Evolutionary conservation across 73 alveolate species (phyloP).

Genomic region (Loxodes magnus): DNA sequence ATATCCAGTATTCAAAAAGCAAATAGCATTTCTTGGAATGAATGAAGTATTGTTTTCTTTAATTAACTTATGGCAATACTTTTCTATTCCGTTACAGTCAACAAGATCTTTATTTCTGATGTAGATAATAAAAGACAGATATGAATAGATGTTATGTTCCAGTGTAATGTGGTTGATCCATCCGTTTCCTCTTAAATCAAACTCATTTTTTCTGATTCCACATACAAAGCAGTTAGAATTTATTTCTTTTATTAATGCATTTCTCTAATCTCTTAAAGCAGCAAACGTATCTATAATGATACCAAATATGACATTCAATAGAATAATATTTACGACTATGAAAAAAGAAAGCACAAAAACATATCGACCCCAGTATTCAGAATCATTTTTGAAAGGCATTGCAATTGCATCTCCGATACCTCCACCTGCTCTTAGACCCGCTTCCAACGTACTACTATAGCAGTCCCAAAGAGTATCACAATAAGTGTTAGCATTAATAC

Average conservation of each 20-base stretch:
- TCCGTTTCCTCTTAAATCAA: slow-evolving; percentile 25
- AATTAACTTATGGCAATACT: slow-evolving; percentile 32
- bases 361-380: slow-evolving; percentile 55
- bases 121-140: slow-evolving; percentile 22
- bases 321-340: slow-evolving; percentile 60
- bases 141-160: slow-evolving; percentile 31
- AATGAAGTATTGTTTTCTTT: slow-evolving; percentile 20
- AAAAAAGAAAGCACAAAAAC: slow-evolving; percentile 77
- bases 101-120: slow-evolving; percentile 23
- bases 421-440: slow-evolving; percentile 89
- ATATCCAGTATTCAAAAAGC: too few relatives aligned
- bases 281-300: slow-evolving; percentile 87
- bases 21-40: slow-evolving; percentile 36
- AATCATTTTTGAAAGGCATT: slow-evolving; percentile 7
- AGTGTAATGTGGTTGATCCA: slow-evolving; percentile 29
- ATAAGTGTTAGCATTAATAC: too few relatives aligned
- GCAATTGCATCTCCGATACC: slow-evolving; percentile 71
- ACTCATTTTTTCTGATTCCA: slow-evolving; percentile 30
- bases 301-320: slow-evolving; percentile 70
- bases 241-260: slow-evolving; percentile 51
- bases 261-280: slow-evolving; percentile 66
- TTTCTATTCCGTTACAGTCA: slow-evolving; percentile 56
- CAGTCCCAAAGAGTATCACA: slow-evolving; percentile 61
- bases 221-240: slow-evolving; percentile 79
- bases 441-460: slow-evolving; percentile 49